Evolutionary conservation across 345 rosid species (phyloP).

Genomic region (Melaleuca quinquenervia): DNA sequence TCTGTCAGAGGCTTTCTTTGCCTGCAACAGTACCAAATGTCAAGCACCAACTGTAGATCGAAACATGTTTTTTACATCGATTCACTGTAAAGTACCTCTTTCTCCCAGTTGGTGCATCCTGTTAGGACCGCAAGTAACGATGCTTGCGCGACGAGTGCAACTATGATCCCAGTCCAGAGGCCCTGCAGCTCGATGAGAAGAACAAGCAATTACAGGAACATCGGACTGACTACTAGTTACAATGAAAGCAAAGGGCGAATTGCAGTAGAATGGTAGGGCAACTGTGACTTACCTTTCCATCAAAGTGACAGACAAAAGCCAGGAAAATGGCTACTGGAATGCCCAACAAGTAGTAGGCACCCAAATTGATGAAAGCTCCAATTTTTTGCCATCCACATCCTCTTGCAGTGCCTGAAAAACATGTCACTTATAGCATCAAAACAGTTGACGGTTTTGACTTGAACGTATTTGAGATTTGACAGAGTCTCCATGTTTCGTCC

Average conservation of each 20-base stretch:
- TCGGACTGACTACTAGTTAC: not conserved
- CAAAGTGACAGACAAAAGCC: slow-evolving; percentile 15
- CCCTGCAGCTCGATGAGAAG: not conserved
- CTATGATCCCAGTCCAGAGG: slow-evolving; percentile 18
- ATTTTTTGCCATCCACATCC: slow-evolving; percentile 35
- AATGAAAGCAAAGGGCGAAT: not conserved
- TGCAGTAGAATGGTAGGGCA: not conserved
- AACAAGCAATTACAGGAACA: not conserved
- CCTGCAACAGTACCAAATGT: not conserved
- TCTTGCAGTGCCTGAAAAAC: not conserved
- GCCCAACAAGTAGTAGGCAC: slow-evolving; percentile 26
- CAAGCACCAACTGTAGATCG: not conserved
- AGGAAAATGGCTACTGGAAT: slow-evolving; percentile 6
- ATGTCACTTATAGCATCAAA: not conserved
- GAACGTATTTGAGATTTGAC: not conserved
- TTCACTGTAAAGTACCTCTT: slow-evolving; percentile 2
- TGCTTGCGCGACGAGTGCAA: slow-evolving; percentile 7
- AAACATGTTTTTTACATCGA: not conserved
- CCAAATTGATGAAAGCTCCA: slow-evolving; percentile 25
- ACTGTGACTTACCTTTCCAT: not conserved
- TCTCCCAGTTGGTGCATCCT: slow-evolving; percentile 10
- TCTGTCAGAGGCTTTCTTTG: not conserved
- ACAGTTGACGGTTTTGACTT: not conserved
- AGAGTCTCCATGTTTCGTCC: not conserved
- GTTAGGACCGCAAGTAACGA: slow-evolving; percentile 7